phyloP scores from a whole-genome alignment of 2,329 filamentous ascomycete genomes.

The Colletotrichum orbiculare region DNA sequence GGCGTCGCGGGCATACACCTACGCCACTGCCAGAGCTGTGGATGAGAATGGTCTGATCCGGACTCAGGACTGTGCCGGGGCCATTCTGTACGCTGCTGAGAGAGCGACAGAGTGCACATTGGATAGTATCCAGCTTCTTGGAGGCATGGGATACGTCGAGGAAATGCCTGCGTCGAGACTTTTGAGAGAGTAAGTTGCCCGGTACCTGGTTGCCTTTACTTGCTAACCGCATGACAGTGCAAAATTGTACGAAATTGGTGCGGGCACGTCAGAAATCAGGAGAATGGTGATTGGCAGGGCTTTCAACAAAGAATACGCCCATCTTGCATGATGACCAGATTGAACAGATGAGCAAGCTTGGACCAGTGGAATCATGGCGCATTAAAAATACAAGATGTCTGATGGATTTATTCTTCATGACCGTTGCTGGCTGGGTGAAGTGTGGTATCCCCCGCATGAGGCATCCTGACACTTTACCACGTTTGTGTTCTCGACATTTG shows the following conservation, averaged over 20 bases:
- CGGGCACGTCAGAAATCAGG: conserved; percentile 93
- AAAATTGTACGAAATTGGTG: conserved; percentile 94
- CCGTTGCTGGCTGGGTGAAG: too few relatives aligned
- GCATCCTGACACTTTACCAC: too few relatives aligned
- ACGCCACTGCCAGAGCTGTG: conserved; percentile 80
- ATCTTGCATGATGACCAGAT: conserved; percentile 29
- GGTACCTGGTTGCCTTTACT: background rate
- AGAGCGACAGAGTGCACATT: conserved; percentile 86
- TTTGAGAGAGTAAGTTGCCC: conserved; percentile 71
- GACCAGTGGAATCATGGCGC: too few relatives aligned
- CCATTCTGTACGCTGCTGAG: conserved; percentile 93
- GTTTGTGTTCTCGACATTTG: too few relatives aligned
- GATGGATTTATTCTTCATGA: too few relatives aligned
- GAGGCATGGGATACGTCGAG: conserved; percentile 95
- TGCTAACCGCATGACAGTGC: conserved; percentile 58
- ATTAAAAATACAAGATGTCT: too few relatives aligned
- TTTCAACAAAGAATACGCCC: conserved; percentile 86
- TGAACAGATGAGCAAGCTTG: too few relatives aligned
- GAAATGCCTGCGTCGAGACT: conserved; percentile 92
- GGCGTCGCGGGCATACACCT: conserved; percentile 87
- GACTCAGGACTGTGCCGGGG: conserved; percentile 94
- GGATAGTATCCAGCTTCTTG: conserved; percentile 91
- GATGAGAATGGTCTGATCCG: conserved; percentile 79
- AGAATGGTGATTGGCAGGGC: conserved; percentile 93
- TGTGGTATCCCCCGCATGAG: too few relatives aligned